Evolutionary conservation across 495 filamentous ascomycete species (phyloP), one percentile per base, ranked within the genome.

Genomic region (Daldinia grandis): DNA sequence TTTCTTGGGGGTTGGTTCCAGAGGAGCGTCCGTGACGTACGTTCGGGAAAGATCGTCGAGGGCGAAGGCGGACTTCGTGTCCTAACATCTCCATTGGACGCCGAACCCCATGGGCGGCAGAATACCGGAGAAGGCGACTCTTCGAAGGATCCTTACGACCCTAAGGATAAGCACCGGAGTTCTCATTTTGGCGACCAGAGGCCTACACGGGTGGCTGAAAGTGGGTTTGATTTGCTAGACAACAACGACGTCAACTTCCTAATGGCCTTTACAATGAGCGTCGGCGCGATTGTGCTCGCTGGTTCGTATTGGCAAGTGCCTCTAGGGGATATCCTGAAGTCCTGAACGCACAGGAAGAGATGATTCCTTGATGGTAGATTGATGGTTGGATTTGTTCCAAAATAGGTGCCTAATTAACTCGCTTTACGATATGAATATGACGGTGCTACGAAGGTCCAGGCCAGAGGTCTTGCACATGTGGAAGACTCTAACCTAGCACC

Each of bases 221-320:
- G 82, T 59, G 94, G 92, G 7, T 82, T 80, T 74, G 92, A 96
- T 68, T 75, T 95, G 72, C 80, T 98, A 66, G 93, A 95, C 76
- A 99, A 99, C 72, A 99, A 99, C 76, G 90, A 88, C 27, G 94
- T 99, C 64, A 99, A 99, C 76, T 82, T 97, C 24, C 74, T 93
- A 27, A 98, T 97, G 94, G 94, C 95, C 0, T 81, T 87, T 8
- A 78, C 80, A 0, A 95, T 96, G 88, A 98, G 92, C 75, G 37
- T 93, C 14, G 87, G 88, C 4, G 92, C 89, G 7, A 97, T 99
- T 88, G 83, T 81, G 0, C 78, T 90, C 6, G 83, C 83, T 25
- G 77, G 79, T 54, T 86, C 82, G 83, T 82, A 83, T 55, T 87
- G 85, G 85, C 76, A 68, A 0, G 73, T 87, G 19, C 82, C 85